Evolutionary conservation across 177 flowering plant species (phyloP), one percentile per base, ranked within the genome.

Genomic region (Vitis hybrid): DNA sequence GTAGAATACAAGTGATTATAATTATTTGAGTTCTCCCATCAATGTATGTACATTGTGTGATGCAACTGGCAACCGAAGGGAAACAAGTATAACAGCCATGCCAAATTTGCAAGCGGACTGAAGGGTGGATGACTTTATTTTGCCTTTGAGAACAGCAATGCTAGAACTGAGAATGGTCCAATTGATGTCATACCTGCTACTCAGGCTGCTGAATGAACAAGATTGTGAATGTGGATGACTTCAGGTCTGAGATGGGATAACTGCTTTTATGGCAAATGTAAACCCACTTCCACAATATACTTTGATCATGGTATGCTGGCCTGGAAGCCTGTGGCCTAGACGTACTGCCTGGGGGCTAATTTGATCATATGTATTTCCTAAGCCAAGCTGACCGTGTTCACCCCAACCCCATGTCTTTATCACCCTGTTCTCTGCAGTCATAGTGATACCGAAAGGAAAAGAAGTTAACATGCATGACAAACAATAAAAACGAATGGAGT

Each of bases 381-480:
- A 72, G 22, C 98, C 97, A 60, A 92, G 92, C 74, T 95, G 98
- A 44, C 97, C 98, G 67, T 95, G 98, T 76, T 95, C 98, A 28
- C 97, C 98, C 98, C 98, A 95, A 14, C 97, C 98, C 97, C 97
- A 95, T 64, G 88, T 83, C 88, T 75, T 81, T 59, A 91, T 66
- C 11, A 68, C 72, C 76, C 93, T 92, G 71, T 77, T 70, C 70
- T 82, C 98, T 92, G 87, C 72, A 80, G 50, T 22, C 33, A 52
- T 38, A 70, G 61, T 38, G 53, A 65, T 1, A 28, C 7, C 47
- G 10, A 22, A 53, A 51, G 15, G 47, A 18, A 62, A 63, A 53
- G 5, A 2, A 47, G 60, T 70, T 4, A 65, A 18, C 22, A 59
- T 63, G 55, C 19, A 7, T 13, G 44, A 19, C 18, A 47, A 60